phyloP scores from a whole-genome alignment of 139 green algal genomes.

The Haematococcus sp. region DNA sequence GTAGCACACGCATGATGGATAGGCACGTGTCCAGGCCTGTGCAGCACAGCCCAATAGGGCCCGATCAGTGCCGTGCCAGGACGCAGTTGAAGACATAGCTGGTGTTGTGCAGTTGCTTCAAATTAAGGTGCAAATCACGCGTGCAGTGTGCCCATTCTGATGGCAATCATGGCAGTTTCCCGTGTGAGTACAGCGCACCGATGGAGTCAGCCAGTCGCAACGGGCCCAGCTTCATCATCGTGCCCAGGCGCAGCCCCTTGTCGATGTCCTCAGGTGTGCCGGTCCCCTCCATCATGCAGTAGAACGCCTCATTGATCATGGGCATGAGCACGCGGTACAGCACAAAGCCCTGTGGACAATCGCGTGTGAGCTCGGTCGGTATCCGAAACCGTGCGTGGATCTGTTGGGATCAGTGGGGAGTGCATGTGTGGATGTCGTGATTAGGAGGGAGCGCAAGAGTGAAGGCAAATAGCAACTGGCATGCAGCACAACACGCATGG shows the following conservation, averaged over 20 bases:
- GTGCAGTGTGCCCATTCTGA: no score
- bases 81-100: no score
- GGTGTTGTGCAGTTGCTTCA: no score
- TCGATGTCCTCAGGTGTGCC: slow-evolving; percentile 86
- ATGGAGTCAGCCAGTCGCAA: slow-evolving; percentile 79
- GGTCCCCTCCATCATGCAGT: slow-evolving; percentile 52
- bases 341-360: slow-evolving; percentile 78
- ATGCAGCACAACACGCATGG: not conserved
- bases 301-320: slow-evolving; percentile 87
- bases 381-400: not conserved
- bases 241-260: slow-evolving; percentile 75
- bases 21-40: slow-evolving; percentile 89
- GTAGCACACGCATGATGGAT: slow-evolving; percentile 85
- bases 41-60: not conserved
- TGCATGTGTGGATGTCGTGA: not conserved
- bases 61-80: no score
- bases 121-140: no score
- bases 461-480: not conserved
- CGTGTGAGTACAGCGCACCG: no score
- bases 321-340: slow-evolving; percentile 96
- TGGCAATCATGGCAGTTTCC: no score
- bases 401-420: not conserved
- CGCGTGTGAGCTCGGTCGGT: not conserved
- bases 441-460: not conserved
- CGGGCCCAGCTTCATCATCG: slow-evolving; percentile 81